Evolutionary conservation across 176 grass and related monocot species (phyloP), one percentile per base, ranked within the genome.

Genomic region (Eleusine coracana): DNA sequence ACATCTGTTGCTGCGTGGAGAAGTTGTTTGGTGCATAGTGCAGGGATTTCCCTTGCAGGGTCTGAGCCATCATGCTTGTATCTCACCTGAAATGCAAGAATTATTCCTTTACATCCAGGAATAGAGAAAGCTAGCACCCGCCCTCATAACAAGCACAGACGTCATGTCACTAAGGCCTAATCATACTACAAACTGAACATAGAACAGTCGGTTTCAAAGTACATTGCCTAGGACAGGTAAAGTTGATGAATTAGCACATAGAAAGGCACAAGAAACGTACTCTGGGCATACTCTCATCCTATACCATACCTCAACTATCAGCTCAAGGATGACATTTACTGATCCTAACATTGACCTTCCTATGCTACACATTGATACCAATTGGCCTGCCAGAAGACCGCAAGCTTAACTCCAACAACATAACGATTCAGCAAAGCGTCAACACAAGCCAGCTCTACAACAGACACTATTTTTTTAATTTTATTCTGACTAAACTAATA

Each of bases 51-150:
- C 88, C 83, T 82, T 86, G 83, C 8, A 89, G 14, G 66, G 66
- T 46, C 42, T 82, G 78, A 58, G 83, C 50, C 88, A 86, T 86
- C 73, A 90, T 90, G 74, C 59, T 62, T 67, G 49, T 68, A 36
- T 0, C 69, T 67, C 45, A 82, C 83, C 79, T 82, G 73, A 77
- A 72, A 86, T 49, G 16, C 78, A 66, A 9, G 59, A 23, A 71
- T 17, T 48, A 34, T 37, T 28, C 27, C 3, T 36, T 76, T 37
- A 10, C 52, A 71, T 69, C 0, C 40, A 21, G 71, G 18, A 18
- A 13, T 37, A 20, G 8, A 17, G 58, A 66, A 21, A 66, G 58
- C 66, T 59, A 29, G 42, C 55, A 71, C 41, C 23, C 42, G 76
- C 63, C 20, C 61, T 28, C 6, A 28, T 59, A n/a, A 70, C 44